phyloP scores from a whole-genome alignment of 1,284 basidiomycete species.

The Pseudozyma flocculosa region DNA sequence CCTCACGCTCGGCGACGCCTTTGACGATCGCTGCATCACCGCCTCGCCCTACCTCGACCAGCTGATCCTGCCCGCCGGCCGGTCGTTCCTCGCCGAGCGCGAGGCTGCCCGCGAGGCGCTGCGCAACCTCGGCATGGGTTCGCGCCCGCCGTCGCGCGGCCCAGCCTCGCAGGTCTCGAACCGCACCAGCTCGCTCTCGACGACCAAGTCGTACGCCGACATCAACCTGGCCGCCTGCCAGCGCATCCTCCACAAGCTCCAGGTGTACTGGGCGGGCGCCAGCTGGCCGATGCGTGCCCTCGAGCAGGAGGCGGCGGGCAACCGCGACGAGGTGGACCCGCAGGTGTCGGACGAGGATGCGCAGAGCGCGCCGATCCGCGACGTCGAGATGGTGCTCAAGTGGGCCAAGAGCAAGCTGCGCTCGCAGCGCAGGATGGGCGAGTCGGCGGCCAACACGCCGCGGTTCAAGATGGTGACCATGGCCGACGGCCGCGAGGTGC shows the following conservation, averaged over 20 bases:
- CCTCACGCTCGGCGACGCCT: conserved; percentile 33
- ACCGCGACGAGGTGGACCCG: conserved; percentile 26
- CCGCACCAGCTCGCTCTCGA: conserved; percentile 19
- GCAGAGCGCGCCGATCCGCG: conserved; percentile 37
- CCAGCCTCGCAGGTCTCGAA: conserved; percentile 9
- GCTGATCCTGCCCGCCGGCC: conserved; percentile 40
- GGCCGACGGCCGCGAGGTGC: conserved; percentile 7
- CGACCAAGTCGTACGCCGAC: conserved; percentile 36
- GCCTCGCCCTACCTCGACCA: conserved; percentile 45
- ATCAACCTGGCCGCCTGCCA: conserved; percentile 41
- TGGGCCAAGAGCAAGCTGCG: conserved; percentile 37
- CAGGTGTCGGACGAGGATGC: conserved; percentile 44
- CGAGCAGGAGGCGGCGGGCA: conserved; percentile 40
- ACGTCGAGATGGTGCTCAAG: conserved; percentile 47
- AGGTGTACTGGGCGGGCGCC: conserved; percentile 42
- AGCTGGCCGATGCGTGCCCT: conserved; percentile 42
- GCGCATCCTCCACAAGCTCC: conserved; percentile 32
- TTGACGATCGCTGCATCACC: conserved; percentile 31
- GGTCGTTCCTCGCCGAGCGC: conserved; percentile 40
- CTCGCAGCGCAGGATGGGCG: conserved; percentile 15
- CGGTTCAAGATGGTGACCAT: conserved; percentile 14
- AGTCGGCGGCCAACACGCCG: conserved; percentile 19
- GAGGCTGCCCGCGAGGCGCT: conserved; percentile 36
- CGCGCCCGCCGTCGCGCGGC: conserved; percentile 22
- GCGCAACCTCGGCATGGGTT: conserved; percentile 35